These are phyloP conservation scores for Lasiodiplodia hormozganensis DNA, from an alignment of 2,329 filamentous ascomycete genomes.

Conservation along the genomic window DNA sequence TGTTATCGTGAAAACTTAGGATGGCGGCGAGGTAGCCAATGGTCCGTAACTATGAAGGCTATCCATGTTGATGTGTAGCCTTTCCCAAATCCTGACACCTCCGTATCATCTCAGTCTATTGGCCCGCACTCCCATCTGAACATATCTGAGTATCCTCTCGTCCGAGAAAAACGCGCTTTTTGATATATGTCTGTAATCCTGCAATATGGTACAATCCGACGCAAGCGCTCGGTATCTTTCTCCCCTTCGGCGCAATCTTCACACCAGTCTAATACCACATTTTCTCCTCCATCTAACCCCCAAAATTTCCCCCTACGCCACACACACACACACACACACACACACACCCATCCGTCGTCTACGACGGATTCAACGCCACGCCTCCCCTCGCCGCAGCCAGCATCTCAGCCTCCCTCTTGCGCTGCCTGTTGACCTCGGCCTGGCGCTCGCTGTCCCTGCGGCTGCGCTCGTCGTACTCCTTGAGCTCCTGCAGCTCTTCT, in stretches of 20 bases:
- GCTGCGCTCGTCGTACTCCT: conserved; percentile 60
- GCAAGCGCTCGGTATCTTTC: not conserved
- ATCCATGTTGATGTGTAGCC: too few relatives aligned
- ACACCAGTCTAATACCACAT: not conserved
- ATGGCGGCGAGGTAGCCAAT: too few relatives aligned
- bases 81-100: not conserved
- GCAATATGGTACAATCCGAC: conserved; percentile 18
- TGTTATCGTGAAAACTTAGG: not conserved
- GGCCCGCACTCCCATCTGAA: not conserved
- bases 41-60: too few relatives aligned
- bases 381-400: conserved; percentile 45
- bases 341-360: too few relatives aligned
- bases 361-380: not conserved
- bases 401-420: conserved; percentile 68
- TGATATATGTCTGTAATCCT: not conserved
- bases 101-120: not conserved
- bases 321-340: too few relatives aligned
- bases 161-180: not conserved
- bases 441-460: conserved; percentile 63
- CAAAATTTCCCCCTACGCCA: not conserved
- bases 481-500: conserved; percentile 63
- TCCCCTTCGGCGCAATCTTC: not conserved
- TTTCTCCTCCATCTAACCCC: too few relatives aligned
- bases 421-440: conserved; percentile 61
- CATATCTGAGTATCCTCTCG: not conserved